Base-by-base conservation (phyloP, 176 grass and related monocot species). In the Dactylis glomerata region DNA sequence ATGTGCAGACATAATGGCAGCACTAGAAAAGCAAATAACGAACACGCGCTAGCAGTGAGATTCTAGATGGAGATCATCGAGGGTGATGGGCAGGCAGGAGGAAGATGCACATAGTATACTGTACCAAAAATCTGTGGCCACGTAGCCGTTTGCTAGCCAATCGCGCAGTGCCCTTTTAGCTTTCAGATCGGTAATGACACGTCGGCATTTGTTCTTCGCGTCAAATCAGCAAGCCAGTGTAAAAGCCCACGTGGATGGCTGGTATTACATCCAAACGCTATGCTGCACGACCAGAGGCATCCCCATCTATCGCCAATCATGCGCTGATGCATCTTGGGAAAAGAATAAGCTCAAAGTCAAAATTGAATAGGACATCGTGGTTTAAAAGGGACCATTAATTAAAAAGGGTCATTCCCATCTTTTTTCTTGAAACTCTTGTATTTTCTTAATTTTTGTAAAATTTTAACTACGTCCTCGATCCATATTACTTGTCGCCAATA, bases 201-300 rank as follows among this genome's bases (percentile, higher is more conserved):
- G 56, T 90, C 30, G 49, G 56, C 42, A 8, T 66, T 57, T 90
- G 80, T 66, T 90, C 42, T 6, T n/a, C 11, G 17, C 7, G 84
- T 78, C 79, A 64, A 78, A 82, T 86, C 67, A 73, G 45, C 22
- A 28, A 27, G 23, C 3, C 65, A 65, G 23, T 73, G 84, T 82
- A 65, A 86, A 82, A 32, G 65, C 55, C 69, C 83, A 72, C 83
- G 88, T 90, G 83, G 64, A 86, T 78, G 73, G 79, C 73, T 72
- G 52, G 6, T 27, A 16, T 16, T 55, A 72, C 31, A 13, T 83
- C 59, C 59, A 80, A 47, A n/a, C 63, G 56, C 55, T 34, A 54
- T 10, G 47, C 71, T 50, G 44, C 70, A 20, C 41, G 42, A 73
- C 70, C 41, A 49, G 70, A 46, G 42, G 71, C 15, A 74, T 74